These are phyloP conservation scores for Ajuga chamaepitys DNA, from an alignment of 257 asterid genomes.

Conservation along the genomic window DNA sequence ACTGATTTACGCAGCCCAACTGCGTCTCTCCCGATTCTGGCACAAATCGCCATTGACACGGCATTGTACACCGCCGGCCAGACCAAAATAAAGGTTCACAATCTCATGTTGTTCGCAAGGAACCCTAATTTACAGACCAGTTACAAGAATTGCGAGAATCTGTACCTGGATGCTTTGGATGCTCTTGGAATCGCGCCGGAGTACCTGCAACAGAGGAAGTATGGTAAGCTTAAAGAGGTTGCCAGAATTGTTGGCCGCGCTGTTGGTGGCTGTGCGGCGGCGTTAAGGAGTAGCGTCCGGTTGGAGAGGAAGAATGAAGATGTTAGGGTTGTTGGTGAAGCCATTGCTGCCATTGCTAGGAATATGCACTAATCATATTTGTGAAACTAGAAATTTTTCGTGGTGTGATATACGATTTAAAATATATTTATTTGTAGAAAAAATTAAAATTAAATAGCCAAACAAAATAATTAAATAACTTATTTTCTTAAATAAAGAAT, in stretches of 20 bases:
- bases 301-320: background rate
- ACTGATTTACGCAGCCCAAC: background rate
- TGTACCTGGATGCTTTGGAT: background rate
- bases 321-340: conserved; percentile 4
- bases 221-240: background rate
- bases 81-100: background rate
- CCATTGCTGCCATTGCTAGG: conserved; percentile 12
- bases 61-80: background rate
- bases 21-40: background rate
- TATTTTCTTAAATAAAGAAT: too few relatives aligned
- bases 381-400: too few relatives aligned
- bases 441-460: too few relatives aligned
- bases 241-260: background rate
- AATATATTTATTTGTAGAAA: too few relatives aligned
- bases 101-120: background rate
- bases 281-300: background rate
- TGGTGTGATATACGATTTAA: too few relatives aligned
- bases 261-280: background rate
- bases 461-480: too few relatives aligned
- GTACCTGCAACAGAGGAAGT: background rate
- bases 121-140: background rate
- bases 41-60: conserved; percentile 6
- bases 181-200: background rate
- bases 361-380: background rate
- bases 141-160: background rate